Conservation (phyloP, 768 basidiomycete species). For the Ephemerocybe angulata region DNA sequence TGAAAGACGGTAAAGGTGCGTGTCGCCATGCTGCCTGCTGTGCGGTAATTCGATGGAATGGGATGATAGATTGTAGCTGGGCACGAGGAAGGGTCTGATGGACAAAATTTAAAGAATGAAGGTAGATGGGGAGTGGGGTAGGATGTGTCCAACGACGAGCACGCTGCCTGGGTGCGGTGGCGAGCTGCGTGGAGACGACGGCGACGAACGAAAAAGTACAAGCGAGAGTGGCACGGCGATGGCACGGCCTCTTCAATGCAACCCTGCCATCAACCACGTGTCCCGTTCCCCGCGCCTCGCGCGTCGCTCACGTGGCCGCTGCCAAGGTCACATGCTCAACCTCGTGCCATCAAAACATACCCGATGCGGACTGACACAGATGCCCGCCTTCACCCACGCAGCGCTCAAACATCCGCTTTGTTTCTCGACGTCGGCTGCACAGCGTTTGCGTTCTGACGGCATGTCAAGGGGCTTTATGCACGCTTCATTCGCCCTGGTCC, state of each 20-base stretch:
- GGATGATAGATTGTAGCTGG: constrained; percentile 17
- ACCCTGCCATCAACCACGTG: neutral
- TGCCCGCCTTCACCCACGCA: neutral
- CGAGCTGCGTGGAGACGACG: neutral
- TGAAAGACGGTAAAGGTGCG: constrained; percentile 65
- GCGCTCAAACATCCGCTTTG: neutral
- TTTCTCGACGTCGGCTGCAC: neutral
- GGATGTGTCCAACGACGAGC: neutral
- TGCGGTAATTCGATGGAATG: constrained; percentile 19
- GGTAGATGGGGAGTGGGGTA: neutral
- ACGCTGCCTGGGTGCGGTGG: neutral
- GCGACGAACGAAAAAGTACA: constrained; percentile 4
- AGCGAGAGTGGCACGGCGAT: neutral
- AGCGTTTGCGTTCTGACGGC: neutral
- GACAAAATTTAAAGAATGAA: constrained; percentile 6
- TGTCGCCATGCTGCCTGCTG: constrained; percentile 42
- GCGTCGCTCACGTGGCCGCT: neutral
- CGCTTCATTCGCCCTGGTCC: neutral
- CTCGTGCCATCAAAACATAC: constrained; percentile 3
- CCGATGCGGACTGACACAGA: neutral
- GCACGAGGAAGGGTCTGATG: constrained; percentile 10
- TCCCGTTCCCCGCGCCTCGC: neutral
- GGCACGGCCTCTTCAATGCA: neutral
- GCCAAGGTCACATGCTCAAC: neutral
- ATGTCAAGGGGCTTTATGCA: neutral